Evolutionary conservation across 805 yeast species (phyloP), one percentile per base, ranked within the genome.

Genomic region (Candida sonorensis): DNA sequence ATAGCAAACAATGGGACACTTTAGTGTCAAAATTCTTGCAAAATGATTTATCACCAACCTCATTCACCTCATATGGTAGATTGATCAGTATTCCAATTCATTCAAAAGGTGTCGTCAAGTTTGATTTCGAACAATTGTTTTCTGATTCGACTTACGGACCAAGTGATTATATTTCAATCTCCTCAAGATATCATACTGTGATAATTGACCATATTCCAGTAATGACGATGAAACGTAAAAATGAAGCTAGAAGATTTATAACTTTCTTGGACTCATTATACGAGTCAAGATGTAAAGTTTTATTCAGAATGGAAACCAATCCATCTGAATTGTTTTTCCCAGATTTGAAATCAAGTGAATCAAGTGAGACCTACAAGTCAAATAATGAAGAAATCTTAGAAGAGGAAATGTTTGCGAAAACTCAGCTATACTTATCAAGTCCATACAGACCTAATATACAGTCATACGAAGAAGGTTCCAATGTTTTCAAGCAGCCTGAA

Each of bases 361-460:
- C n/a, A 1, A 12, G 15, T 10, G 43, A 32, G 13, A 44, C 34
- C 18, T 19, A 35, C 9, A 31, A 38, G 6, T 38, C 43, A 7
- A 50, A 51, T 29, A 55, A 48, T 21, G 57, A 52, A 15, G 50
- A 48, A 35, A 76, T 72, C 7, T 79, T 72, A 43, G 77, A 76
- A 33, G 79, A 75, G 44, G 88, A 81, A 46, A 77, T 77, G 84
- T 78, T 61, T 48, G 71, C 84, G 5, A 70, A 69, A 38, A 78
- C 85, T 0, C 66, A 66, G 14, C 67, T 76, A 33, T 84, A 76
- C 18, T 48, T 78, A 35, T 56, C 64, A 2, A 69, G 71, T 33
- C 88, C 88, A 3, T 79, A 77, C 45, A 57, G 88, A 37, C 87
- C 88, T 4, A 81, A 80, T 35, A 68, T 75, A 7, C 62, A 82